Base-by-base conservation (phyloP, 2,329 filamentous ascomycete genomes). In the Exophiala alcalophila region DNA sequence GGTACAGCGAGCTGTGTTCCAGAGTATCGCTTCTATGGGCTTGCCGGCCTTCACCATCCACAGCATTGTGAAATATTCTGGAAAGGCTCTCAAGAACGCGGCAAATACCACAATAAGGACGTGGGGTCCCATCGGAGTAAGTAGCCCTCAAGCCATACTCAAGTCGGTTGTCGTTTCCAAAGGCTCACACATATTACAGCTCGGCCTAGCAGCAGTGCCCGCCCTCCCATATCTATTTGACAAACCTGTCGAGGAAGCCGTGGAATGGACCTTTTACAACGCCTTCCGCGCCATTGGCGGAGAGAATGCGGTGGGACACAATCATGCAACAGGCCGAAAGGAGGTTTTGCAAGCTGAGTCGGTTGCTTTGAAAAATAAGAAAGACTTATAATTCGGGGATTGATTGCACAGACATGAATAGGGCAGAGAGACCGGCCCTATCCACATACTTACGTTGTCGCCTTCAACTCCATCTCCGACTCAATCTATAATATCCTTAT, bases 21-120 rank as follows among this genome's bases (percentile, higher is more conserved):
- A 98, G 68, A 81, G 80, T 53, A 50, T 98, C 33, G 92, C 92
- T 0, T 87, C 81, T 59, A 98, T 98, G 92, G 92, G 87, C 2
- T 66, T 97, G 54, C 92, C 91, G 0, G 91, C 90, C 0, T 87
- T 96, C 50, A 95, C 89, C 0, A 95, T 97, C 44, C 91, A 96
- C 65, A 89, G 83, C 49, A 84, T 97, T 4, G 92, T 98, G 37
- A 79, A 81, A 48, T 96, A 98, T 61, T 90, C 86, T 1, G 89
- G 92, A 0, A 74, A 74, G 26, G 88, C 88, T n/a, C 65, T 98
- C 71, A 95, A 91, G 69, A 74, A 86, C 56, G 73, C 74, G 14
- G 91, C 92, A 73, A 94, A 85, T 60, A 72, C 75, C 46, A 78
- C 70, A 4, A 46, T 97, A 16, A 73, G 91, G 55, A 92, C 87